Percentiles rank a stretch among this genome's conserved stretches.
Conservation (phyloP, 148 eudicot species). For the Drosera capensis region DNA sequence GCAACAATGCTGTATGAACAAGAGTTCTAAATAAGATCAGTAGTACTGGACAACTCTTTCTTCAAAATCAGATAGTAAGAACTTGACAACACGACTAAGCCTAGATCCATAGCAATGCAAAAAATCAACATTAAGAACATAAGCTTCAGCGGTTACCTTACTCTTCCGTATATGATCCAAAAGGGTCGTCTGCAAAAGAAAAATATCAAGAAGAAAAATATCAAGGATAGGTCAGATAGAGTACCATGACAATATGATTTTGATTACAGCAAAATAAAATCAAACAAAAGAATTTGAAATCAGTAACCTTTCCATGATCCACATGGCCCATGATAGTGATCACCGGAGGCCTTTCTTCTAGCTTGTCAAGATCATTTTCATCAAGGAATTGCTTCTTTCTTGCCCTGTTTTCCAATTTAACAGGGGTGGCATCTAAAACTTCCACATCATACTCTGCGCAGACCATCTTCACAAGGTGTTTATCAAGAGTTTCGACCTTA, state of each 20-base stretch:
- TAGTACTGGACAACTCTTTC: no score
- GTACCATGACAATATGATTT: conserved; percentile 5
- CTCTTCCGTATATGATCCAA: conserved; percentile 81
- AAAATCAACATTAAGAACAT: conserved; percentile 4
- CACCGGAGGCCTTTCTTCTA: conserved; percentile 92
- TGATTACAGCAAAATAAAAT: neutral
- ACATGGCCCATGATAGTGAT: conserved; percentile 99
- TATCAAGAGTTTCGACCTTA: conserved; percentile 72
- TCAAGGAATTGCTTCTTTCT: conserved; percentile 74
- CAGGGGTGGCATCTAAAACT: conserved; percentile 51
- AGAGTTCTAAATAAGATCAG: neutral
- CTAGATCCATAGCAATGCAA: neutral
- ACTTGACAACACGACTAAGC: neutral
- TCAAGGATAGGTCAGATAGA: conserved; percentile 18
- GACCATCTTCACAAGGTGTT: conserved; percentile 85
- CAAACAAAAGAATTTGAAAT: neutral
- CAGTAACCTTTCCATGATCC: conserved; percentile 88
- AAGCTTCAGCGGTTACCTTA: conserved; percentile 48
- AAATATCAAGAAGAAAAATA: conserved; percentile 16
- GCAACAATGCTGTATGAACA: no score
- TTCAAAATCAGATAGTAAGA: no score
- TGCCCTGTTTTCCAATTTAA: conserved; percentile 73
- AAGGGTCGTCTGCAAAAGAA: conserved; percentile 97
- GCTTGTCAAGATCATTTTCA: conserved; percentile 68
- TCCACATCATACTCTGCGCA: conserved; percentile 79